Evolutionary conservation across 371 early-diverging fungal genomes (phyloP).

Genomic region (Lichtheimia hyalospora): DNA sequence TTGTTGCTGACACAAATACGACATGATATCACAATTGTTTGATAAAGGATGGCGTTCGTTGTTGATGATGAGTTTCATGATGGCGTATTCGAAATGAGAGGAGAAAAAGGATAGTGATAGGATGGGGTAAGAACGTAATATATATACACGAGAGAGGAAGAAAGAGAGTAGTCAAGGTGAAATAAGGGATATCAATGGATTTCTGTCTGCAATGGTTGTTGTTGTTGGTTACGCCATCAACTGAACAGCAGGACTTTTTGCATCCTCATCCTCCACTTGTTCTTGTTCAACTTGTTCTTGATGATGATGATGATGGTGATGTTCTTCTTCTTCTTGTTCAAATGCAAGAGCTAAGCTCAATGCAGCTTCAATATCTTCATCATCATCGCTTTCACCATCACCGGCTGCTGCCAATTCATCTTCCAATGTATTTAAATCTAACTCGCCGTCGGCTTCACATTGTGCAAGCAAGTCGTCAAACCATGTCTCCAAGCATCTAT

Average conservation of each 20-base stretch:
- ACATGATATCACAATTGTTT: too few relatives aligned
- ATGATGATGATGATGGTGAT: neutral
- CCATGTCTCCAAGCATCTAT: constrained; percentile 43
- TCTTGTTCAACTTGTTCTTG: constrained; percentile 11
- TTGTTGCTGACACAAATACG: too few relatives aligned
- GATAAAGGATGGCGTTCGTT: too few relatives aligned
- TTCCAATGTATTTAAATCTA: constrained; percentile 23
- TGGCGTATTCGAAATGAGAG: neutral
- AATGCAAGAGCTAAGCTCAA: constrained; percentile 10
- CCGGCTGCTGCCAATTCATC: constrained; percentile 15
- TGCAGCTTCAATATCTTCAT: constrained; percentile 23
- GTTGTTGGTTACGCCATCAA: neutral
- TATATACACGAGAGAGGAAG: neutral
- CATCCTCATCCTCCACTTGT: neutral
- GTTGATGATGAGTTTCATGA: too few relatives aligned
- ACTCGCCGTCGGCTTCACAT: constrained; percentile 41
- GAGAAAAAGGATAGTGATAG: neutral
- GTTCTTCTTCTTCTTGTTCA: constrained; percentile 7
- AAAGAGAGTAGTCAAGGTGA: neutral
- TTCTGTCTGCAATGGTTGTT: neutral
- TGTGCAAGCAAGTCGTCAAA: constrained; percentile 46
- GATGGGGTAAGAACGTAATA: neutral
- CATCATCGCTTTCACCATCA: constrained; percentile 12
- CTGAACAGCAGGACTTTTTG: constrained; percentile 4
- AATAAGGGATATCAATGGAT: neutral